Percentiles rank a stretch among this genome's conserved stretches.
Evolutionary conservation across 2,329 filamentous ascomycete genomes (phyloP).

Genomic region (Ophiosphaerella korrae): DNA sequence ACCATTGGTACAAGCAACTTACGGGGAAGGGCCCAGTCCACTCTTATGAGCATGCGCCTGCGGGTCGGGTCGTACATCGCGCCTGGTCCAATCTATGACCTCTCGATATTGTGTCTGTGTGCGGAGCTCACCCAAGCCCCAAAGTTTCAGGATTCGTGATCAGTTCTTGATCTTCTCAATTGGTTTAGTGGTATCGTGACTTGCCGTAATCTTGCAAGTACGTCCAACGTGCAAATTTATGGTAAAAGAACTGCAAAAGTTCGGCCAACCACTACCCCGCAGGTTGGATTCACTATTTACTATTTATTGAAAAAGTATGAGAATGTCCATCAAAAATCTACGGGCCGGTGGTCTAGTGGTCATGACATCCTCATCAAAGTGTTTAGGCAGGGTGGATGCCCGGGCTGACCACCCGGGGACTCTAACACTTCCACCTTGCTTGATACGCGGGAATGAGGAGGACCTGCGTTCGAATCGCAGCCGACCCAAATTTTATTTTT

Average conservation of each 20-base stretch:
- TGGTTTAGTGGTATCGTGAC: no score
- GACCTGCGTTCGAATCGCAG: not conserved
- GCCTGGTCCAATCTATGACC: no score
- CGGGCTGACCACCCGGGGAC: not conserved
- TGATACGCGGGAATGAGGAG: not conserved
- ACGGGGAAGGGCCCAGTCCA: not conserved
- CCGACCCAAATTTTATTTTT: not conserved
- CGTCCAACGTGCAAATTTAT: no score
- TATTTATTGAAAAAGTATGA: not conserved
- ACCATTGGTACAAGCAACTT: no score
- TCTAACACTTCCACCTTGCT: not conserved
- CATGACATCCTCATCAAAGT: not conserved
- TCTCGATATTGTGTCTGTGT: not conserved
- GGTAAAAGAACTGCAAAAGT: no score
- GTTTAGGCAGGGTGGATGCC: no score
- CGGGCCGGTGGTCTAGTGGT: not conserved
- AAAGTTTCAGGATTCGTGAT: no score
- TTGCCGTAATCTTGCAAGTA: no score
- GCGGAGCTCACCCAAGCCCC: no score
- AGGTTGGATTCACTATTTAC: not conserved
- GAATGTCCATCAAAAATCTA: not conserved
- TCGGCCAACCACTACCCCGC: no score
- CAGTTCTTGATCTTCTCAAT: no score
- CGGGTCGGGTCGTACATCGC: no score
- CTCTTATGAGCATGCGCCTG: not conserved